phyloP scores from a whole-genome alignment of 805 yeast species.

The Kluyveromyces wickerhamii region DNA sequence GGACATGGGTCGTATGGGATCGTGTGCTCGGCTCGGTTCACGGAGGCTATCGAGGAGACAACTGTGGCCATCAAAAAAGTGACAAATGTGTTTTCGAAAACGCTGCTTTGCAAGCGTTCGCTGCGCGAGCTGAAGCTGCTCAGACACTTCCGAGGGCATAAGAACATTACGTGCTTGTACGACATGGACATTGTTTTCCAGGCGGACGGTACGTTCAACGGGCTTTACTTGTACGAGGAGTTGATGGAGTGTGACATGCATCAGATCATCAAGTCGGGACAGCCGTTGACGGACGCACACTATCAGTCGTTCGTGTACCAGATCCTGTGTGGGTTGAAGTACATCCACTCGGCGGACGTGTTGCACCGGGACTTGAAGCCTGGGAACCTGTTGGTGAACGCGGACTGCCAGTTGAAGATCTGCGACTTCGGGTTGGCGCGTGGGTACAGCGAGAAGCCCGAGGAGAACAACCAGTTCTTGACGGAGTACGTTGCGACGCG shows the following conservation, averaged over 20 bases:
- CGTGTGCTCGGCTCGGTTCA: constrained; percentile 87
- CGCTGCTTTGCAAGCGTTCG: constrained; percentile 86
- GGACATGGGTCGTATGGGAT: constrained; percentile 99
- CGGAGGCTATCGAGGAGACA: constrained; percentile 63
- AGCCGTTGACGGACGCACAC: constrained; percentile 89
- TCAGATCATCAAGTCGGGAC: constrained; percentile 90
- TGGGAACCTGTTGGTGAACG: constrained; percentile 84
- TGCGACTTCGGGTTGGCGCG: constrained; percentile 97
- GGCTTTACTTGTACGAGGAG: constrained; percentile 89
- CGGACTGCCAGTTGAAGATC: constrained; percentile 92
- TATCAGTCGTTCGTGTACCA: constrained; percentile 91
- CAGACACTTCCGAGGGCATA: constrained; percentile 92
- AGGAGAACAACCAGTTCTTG: constrained; percentile 83
- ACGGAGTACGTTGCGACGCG: constrained; percentile 98
- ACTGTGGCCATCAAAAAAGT: constrained; percentile 93
- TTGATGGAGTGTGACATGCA: constrained; percentile 98
- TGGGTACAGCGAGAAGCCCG: constrained; percentile 77
- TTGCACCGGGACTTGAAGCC: constrained; percentile 94
- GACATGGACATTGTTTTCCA: constrained; percentile 78
- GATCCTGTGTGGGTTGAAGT: constrained; percentile 81
- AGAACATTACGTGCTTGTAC: constrained; percentile 89
- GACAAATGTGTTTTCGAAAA: constrained; percentile 87
- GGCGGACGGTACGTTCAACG: constrained; percentile 73
- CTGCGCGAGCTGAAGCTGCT: constrained; percentile 82
- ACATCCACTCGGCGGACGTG: constrained; percentile 87